Percentiles rank a stretch among this genome's conserved stretches.
phyloP scores from a whole-genome alignment of 352 stramenopile species.

The Phytophthora brassicae region DNA sequence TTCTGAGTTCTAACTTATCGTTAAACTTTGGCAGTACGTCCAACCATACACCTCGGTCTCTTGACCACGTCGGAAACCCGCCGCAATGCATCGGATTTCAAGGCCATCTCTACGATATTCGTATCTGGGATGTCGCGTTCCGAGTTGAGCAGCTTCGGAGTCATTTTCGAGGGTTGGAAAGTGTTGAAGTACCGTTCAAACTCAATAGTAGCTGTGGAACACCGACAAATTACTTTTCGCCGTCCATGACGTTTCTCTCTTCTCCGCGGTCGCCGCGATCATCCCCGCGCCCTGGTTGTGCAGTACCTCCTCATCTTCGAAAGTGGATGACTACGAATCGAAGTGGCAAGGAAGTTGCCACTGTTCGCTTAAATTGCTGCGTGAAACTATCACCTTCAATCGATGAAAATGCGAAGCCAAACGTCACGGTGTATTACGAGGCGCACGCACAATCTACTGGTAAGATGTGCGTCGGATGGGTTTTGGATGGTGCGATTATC shows the following conservation, averaged over 20 bases:
- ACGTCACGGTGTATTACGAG: constrained; percentile 49
- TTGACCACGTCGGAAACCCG: not conserved
- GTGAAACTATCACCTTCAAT: constrained; percentile 8
- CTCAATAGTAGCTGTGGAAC: constrained; percentile 25
- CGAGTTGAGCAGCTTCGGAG: constrained; percentile 56
- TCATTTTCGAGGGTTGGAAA: constrained; percentile 51
- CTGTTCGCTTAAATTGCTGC: constrained; percentile 39
- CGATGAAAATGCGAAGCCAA: not conserved
- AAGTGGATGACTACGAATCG: constrained; percentile 66
- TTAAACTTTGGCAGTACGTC: constrained; percentile 22
- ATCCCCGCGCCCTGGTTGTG: constrained; percentile 20
- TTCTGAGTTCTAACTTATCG: constrained; percentile 12
- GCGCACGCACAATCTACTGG: constrained; percentile 49
- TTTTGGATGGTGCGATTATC: constrained; percentile 21
- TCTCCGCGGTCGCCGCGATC: constrained; percentile 44
- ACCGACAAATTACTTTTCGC: constrained; percentile 32
- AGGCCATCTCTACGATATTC: constrained; percentile 58
- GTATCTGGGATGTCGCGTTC: constrained; percentile 62
- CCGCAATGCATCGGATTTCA: constrained; percentile 13
- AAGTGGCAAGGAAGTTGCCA: constrained; percentile 39
- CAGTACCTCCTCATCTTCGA: constrained; percentile 39
- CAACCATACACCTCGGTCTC: not conserved
- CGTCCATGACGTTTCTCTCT: constrained; percentile 25
- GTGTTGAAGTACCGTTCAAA: constrained; percentile 20
- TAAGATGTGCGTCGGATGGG: constrained; percentile 59